These are phyloP conservation scores for Xylaria hypoxylon DNA, from an alignment of 2,329 filamentous ascomycete species.

Conservation along the genomic window DNA sequence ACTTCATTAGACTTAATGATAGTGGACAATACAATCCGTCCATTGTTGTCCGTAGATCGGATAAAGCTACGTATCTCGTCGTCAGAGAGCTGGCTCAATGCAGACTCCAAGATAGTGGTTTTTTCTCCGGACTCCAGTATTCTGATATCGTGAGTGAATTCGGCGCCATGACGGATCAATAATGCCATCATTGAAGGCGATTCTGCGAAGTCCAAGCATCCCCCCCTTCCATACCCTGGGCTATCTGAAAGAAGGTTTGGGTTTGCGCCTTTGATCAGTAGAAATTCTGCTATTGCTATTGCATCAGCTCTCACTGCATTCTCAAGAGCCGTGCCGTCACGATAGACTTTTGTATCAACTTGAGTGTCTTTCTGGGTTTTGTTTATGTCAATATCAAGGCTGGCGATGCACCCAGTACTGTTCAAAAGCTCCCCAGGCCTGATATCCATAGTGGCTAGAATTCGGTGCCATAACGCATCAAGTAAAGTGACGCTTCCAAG, in stretches of 20 bases:
- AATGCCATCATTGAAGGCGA: neutral
- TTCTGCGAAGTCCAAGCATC: neutral
- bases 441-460: neutral
- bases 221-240: neutral
- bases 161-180: neutral
- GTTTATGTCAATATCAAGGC: neutral
- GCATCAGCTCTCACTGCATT: constrained; percentile 2
- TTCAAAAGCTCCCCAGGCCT: neutral
- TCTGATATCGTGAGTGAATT: neutral
- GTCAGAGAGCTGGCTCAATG: neutral
- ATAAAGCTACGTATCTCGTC: neutral
- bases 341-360: neutral
- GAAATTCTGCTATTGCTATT: neutral
- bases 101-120: neutral
- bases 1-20: neutral
- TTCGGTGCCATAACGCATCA: neutral
- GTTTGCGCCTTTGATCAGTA: constrained; percentile 2
- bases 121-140: no score
- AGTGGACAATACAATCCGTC: neutral
- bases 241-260: neutral
- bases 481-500: constrained; percentile 3
- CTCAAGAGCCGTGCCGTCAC: constrained; percentile 8
- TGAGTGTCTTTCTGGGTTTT: neutral
- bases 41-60: neutral
- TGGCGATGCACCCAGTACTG: neutral